Conservation (phyloP, 2,329 filamentous ascomycete genomes). For the Fonsecaea pugnacius region DNA sequence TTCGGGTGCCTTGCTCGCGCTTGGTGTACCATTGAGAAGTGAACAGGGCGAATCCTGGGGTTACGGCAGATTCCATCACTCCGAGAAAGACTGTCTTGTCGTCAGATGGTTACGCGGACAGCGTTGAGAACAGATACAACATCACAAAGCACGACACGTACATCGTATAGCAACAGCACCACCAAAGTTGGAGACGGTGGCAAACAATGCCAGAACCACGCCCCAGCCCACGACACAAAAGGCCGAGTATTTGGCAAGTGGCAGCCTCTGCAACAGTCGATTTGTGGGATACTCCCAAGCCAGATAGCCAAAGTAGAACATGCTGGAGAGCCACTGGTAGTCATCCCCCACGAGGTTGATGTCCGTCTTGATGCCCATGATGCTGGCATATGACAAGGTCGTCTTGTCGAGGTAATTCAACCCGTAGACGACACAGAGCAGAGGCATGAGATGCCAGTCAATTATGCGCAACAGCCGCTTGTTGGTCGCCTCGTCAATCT, state of each 20-base stretch:
- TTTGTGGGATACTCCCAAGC: conserved; percentile 70
- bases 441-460: conserved; percentile 65
- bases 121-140: not conserved
- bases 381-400: conserved; percentile 57
- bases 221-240: conserved; percentile 70
- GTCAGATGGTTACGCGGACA: not conserved
- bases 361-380: conserved; percentile 59
- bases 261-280: conserved; percentile 65
- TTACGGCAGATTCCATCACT: conserved; percentile 70
- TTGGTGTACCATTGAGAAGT: conserved; percentile 75
- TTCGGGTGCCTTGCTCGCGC: conserved; percentile 66
- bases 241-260: conserved; percentile 69
- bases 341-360: conserved; percentile 50
- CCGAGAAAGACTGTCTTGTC: conserved; percentile 46
- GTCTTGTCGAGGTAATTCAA: conserved; percentile 60
- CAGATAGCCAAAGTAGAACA: conserved; percentile 48
- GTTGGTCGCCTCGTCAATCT: conserved; percentile 62
- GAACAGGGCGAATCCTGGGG: conserved; percentile 70
- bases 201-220: conserved; percentile 63
- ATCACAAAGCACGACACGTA: conserved; percentile 17
- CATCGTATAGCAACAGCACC: conserved; percentile 65
- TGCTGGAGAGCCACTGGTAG: conserved; percentile 56
- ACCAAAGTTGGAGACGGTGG: conserved; percentile 63
- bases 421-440: conserved; percentile 63
- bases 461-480: conserved; percentile 64